Evolutionary conservation across 257 asterid species (phyloP).

Genomic region (Solanum piurae): DNA sequence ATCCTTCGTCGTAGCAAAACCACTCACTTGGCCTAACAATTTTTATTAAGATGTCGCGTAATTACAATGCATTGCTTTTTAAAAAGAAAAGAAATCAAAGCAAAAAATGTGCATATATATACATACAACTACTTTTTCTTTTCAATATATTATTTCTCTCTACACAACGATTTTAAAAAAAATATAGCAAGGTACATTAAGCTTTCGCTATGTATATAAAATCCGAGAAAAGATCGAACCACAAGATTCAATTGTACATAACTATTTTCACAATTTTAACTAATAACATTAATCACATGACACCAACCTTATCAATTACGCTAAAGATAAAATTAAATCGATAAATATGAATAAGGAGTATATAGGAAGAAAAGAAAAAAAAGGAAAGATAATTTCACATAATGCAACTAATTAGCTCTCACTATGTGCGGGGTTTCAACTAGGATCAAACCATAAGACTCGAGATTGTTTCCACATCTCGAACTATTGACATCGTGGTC

Average conservation of each 20-base stretch:
- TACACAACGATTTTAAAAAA: too few relatives aligned
- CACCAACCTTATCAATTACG: background rate
- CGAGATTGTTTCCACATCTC: background rate
- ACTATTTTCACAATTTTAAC: background rate
- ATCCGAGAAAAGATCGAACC: too few relatives aligned
- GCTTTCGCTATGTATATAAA: background rate
- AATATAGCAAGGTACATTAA: too few relatives aligned
- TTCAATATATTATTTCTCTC: too few relatives aligned
- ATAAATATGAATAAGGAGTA: background rate
- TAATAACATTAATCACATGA: too few relatives aligned
- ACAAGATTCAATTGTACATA: too few relatives aligned
- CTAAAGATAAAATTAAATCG: background rate
- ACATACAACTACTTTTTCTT: too few relatives aligned
- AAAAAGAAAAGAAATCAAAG: background rate
- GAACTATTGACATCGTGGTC: fast-evolving
- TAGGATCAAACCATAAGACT: background rate
- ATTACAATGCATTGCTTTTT: too few relatives aligned
- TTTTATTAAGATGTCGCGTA: background rate
- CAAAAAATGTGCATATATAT: too few relatives aligned
- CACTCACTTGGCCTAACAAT: background rate
- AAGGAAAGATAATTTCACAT: background rate
- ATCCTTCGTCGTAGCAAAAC: background rate
- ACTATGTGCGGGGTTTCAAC: background rate
- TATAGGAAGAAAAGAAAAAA: background rate
- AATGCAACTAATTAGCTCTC: background rate